phyloP scores from a whole-genome alignment of 768 basidiomycete species.

The Xanthoconium stramineum region DNA sequence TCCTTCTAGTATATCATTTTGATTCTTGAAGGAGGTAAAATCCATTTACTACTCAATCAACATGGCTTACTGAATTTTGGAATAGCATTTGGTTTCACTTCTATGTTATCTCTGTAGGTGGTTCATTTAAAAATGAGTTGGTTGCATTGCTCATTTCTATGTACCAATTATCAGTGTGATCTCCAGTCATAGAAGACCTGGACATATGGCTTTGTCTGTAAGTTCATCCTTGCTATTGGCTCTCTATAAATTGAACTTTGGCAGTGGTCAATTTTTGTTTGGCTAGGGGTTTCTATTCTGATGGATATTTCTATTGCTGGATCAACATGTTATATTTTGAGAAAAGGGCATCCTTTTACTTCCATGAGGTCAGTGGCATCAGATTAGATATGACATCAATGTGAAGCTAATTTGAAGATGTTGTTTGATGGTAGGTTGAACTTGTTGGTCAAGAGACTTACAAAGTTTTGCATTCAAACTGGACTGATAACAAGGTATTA shows the following conservation, averaged over 20 bases:
- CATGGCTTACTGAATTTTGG: slow-evolving; percentile 1
- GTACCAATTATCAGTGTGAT: not conserved
- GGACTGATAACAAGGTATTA: slow-evolving; percentile 24
- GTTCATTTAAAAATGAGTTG: not conserved
- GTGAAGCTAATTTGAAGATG: not conserved
- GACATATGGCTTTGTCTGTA: not conserved
- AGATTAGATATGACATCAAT: not conserved
- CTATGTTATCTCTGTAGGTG: slow-evolving; percentile 12
- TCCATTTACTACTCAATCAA: not conserved
- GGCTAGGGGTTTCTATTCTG: slow-evolving; percentile 20
- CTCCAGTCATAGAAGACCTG: not conserved
- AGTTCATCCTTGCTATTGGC: not conserved
- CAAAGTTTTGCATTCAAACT: slow-evolving; percentile 25
- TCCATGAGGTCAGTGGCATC: slow-evolving; percentile 10
- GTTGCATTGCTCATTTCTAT: not conserved
- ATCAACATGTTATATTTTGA: slow-evolving; percentile 17
- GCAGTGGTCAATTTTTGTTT: slow-evolving; percentile 21
- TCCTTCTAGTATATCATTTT: slow-evolving; percentile 11
- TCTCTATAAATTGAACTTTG: not conserved
- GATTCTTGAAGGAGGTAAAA: slow-evolving; percentile 21
- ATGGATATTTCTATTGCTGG: slow-evolving; percentile 23
- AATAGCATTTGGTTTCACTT: slow-evolving; percentile 17
- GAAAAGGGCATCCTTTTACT: not conserved
- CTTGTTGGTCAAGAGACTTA: slow-evolving; percentile 14
- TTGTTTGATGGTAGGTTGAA: slow-evolving; percentile 7